Base-by-base conservation (phyloP, 805 yeast species). In the Myxozyma vanderwaltii region DNA sequence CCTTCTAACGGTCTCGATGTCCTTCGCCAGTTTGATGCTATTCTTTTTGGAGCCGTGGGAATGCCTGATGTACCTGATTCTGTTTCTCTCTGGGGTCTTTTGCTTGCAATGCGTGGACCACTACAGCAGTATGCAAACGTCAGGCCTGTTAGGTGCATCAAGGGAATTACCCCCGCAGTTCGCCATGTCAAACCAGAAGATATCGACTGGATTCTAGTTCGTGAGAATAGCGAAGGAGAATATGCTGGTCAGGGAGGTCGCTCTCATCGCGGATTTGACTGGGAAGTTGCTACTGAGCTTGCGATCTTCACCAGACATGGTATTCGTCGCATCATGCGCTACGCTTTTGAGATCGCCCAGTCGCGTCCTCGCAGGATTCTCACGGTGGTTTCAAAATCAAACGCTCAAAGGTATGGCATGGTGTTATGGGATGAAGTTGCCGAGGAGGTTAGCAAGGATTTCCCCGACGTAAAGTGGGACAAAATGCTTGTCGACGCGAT, bases 221-320 rank as follows among this genome's bases (percentile, higher is more conserved):
- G 62, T n/a, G 56, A 56, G 51, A 63, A 63, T 41, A 61, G 65
- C 21, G 66, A 63, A 38, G 66, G 66, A 38, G 66, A 63, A 43
- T 63, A 63, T 26, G 58, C 66, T 12, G 66, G 66, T n/a, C 67
- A 63, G 15, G 67, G 67, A 6, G 67, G 67, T 17, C 57, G 67
- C 23, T 46, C 66, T 12, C 67, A 63, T 52, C 33, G 43, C 15
- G 64, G 64, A n/a, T 61, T 58, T 23, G 61, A 58, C 31, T 55
- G 64, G 61, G 67, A 63, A 52, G 56, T 52, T 8, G 65, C 67
- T 21, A 63, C 67, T 13, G 67, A 63, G 40, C 61, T 63, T 27
- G 66, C 58, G 33, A 59, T 63, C 21, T 63, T 63, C 60, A 63
- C 65, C 21, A 39, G 66, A 27, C 56, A 61, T 26, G 66, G 65